These are phyloP conservation scores for Lentinus tigrinus DNA, from an alignment of 768 basidiomycete species.

Conservation along the genomic window DNA sequence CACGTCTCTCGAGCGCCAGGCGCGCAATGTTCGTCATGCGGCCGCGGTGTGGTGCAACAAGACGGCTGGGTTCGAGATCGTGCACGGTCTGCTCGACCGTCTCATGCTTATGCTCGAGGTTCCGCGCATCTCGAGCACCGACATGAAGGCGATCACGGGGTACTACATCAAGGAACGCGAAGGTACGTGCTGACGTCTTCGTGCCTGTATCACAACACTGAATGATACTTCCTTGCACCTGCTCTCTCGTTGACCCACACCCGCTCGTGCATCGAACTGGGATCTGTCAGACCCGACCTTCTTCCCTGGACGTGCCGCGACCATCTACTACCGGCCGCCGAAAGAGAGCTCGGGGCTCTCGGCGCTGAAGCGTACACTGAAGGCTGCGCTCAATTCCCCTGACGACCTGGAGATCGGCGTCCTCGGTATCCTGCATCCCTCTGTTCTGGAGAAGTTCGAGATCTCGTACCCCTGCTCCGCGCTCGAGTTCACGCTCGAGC, in stretches of 20 bases:
- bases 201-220: not conserved
- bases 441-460: slow-evolving; percentile 90
- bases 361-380: slow-evolving; percentile 43
- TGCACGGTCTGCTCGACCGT: slow-evolving; percentile 92
- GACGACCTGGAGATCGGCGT: slow-evolving; percentile 78
- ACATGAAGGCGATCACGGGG: slow-evolving; percentile 61
- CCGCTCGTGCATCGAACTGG: not conserved
- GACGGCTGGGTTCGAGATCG: slow-evolving; percentile 94
- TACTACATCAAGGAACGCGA: slow-evolving; percentile 89
- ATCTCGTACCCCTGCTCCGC: slow-evolving; percentile 93
- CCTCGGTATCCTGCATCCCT: slow-evolving; percentile 93
- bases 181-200: slow-evolving; percentile 50
- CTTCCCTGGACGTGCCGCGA: slow-evolving; percentile 94
- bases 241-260: not conserved
- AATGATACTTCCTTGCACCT: not conserved
- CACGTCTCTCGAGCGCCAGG: slow-evolving; percentile 68
- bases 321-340: slow-evolving; percentile 78
- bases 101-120: slow-evolving; percentile 96
- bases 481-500: slow-evolving; percentile 91
- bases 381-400: slow-evolving; percentile 40
- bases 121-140: slow-evolving; percentile 63
- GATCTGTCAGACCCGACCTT: slow-evolving; percentile 74
- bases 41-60: slow-evolving; percentile 96
- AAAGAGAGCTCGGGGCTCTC: slow-evolving; percentile 28
- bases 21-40: slow-evolving; percentile 84